Base-by-base conservation (phyloP, 345 rosid genomes). In the Noccaea bulbosa region DNA sequence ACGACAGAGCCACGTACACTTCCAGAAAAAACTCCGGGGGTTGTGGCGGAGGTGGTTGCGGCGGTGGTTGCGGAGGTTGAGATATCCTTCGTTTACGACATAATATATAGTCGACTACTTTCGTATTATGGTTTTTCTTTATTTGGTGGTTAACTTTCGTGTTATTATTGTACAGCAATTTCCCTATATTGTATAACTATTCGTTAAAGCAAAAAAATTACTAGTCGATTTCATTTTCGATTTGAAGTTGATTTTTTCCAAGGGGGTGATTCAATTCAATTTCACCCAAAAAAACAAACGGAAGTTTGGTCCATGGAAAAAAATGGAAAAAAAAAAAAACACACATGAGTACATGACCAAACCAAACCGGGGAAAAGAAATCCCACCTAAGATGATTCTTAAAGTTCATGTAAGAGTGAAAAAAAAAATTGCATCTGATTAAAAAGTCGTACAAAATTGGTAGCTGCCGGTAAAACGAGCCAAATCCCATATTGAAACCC, bases 51-150 rank as follows among this genome's bases (percentile, higher is more conserved):
- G 89, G 77, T 0, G 88, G 63, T 2, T 85, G 88, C 3, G 81
- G 90, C 4, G 87, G 80, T 11, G 81, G 68, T 39, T 81, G 82
- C 41, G 87, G 85, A 15, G 85, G 62, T 57, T 84, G 45, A 80
- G 38, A 40, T 47, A 37, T 52, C 30, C 24, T 52, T 62, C 9
- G 0, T 20, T 16, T 54, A 20, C 32, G 7, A 34, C 7, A 30
- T 0, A 39, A 49, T 5, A 16, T 20, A 20, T 20, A 20, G 32
- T 32, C 14, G 12, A 39, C 51, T 34, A 67, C 3, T 67, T 48
- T 30, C 51, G 48, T 43, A 20, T 57, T 58, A 39, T 58, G 27
- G 46, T 57, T 57, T 17, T 6, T 17, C 8, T 37, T 7, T 1
- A 5, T 33, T 33, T 6, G 6, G 14, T 57, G 8, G 62, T 39